Conservation (phyloP, 2,329 filamentous ascomycete genomes). For the Pyrenochaeta sp. region DNA sequence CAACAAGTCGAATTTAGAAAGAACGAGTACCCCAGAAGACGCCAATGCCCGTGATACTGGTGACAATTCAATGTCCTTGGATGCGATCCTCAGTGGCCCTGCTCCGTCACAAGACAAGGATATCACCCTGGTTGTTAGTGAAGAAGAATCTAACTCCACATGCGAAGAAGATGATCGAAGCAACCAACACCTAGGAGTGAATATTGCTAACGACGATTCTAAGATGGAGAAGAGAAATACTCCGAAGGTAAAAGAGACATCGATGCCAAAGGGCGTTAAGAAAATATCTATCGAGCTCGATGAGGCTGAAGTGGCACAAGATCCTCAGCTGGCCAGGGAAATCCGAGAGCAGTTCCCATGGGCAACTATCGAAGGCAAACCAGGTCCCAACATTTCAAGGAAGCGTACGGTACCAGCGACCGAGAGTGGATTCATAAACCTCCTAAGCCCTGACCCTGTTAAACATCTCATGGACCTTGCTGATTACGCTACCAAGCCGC, state of each 20-base stretch:
- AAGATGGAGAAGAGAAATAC: not conserved
- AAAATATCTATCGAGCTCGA: conserved; percentile 16
- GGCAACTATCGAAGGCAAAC: conserved; percentile 4
- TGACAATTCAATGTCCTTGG: conserved; percentile 2
- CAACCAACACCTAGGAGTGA: conserved; percentile 8
- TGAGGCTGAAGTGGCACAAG: not conserved
- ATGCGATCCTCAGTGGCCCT: conserved; percentile 1
- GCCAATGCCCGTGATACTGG: not conserved
- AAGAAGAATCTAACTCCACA: conserved; percentile 4
- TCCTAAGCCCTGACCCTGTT: conserved; percentile 1
- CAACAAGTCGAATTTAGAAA: not conserved
- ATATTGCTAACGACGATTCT: not conserved
- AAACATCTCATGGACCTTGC: conserved; percentile 12
- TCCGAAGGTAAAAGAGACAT: not conserved
- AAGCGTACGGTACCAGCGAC: not conserved
- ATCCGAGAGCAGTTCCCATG: conserved; percentile 16
- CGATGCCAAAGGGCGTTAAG: conserved; percentile 14
- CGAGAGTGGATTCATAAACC: not conserved
- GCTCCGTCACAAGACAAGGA: conserved; percentile 9
- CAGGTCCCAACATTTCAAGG: conserved; percentile 3
- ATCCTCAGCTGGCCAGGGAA: conserved; percentile 3
- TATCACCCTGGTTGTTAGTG: conserved; percentile 6
- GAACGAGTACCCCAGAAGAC: not conserved
- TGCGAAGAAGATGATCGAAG: conserved; percentile 3
- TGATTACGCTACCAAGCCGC: conserved; percentile 6